Percentiles rank a stretch among this genome's conserved stretches.
These are phyloP conservation scores for Exserohilum turcica DNA, from an alignment of 2,329 filamentous ascomycete genomes.

Conservation along the genomic window DNA sequence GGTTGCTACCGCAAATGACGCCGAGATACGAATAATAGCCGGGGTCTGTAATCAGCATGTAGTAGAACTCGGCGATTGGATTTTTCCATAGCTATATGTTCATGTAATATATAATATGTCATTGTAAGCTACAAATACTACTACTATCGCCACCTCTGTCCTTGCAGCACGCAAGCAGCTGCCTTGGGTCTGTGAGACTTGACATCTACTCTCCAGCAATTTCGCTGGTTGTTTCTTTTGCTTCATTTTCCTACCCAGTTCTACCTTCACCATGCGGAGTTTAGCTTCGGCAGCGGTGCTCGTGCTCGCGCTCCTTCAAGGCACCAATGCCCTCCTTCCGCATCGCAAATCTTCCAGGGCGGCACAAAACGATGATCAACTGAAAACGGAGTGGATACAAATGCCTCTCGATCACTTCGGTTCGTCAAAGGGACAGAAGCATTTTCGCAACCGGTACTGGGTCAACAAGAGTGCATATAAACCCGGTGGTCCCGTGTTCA, in stretches of 20 bases:
- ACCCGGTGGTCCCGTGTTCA: slow-evolving; percentile 45
- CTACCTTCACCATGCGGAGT: slow-evolving; percentile 27
- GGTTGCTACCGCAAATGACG: not conserved
- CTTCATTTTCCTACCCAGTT: not conserved
- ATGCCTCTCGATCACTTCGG: slow-evolving; percentile 47
- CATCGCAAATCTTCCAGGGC: too few relatives aligned
- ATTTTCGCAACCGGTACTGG: slow-evolving; percentile 48
- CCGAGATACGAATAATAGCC: not conserved
- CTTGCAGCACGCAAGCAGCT: not conserved
- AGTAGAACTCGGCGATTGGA: not conserved
- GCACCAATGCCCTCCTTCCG: slow-evolving; percentile 19
- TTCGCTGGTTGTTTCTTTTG: not conserved
- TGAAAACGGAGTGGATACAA: slow-evolving; percentile 41
- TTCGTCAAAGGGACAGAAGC: slow-evolving; percentile 24
- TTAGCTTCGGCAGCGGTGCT: slow-evolving; percentile 27
- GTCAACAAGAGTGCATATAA: slow-evolving; percentile 42
- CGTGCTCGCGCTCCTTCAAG: slow-evolving; percentile 32
- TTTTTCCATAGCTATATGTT: not conserved
- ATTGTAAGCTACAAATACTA: not conserved
- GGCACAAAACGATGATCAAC: too few relatives aligned
- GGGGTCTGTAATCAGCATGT: not conserved
- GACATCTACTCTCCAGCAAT: not conserved
- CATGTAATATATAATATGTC: not conserved
- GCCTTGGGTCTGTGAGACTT: not conserved
- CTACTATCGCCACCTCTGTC: not conserved